Conservation (phyloP, 208 protist genomes). For the Trypanosoma theileri region DNA sequence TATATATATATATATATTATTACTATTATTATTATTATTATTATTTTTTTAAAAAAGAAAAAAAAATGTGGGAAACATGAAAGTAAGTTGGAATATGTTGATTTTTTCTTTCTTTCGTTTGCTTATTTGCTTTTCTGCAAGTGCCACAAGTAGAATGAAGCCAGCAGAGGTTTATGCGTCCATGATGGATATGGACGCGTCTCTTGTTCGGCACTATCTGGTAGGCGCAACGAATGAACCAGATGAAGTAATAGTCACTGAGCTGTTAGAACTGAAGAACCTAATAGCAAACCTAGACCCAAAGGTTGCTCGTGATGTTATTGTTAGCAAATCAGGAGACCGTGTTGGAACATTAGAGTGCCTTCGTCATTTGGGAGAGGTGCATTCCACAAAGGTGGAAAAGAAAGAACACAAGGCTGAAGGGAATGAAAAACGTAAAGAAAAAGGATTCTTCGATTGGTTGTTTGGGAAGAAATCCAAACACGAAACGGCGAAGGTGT, state of each 20-base stretch:
- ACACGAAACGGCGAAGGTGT: background rate
- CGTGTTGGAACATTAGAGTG: constrained; percentile 24
- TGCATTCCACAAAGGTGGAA: background rate
- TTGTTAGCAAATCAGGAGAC: constrained; percentile 16
- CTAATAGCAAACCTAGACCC: constrained; percentile 29
- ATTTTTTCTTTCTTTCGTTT: background rate
- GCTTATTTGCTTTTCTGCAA: background rate
- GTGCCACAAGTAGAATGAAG: background rate
- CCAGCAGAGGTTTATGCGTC: constrained; percentile 12
- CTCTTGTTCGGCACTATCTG: constrained; percentile 37
- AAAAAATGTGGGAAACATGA: too few relatives aligned
- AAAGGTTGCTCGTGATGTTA: constrained; percentile 1
- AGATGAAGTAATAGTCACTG: constrained; percentile 29
- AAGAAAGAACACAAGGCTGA: background rate
- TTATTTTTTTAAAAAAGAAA: constrained; percentile 6
- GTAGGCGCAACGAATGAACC: constrained; percentile 14
- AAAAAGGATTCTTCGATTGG: constrained; percentile 24
- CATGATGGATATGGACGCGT: constrained; percentile 19
- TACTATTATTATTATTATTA: background rate
- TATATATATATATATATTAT: background rate
- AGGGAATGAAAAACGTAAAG: constrained; percentile 4
- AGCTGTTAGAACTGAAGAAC: constrained; percentile 35
- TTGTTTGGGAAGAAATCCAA: constrained; percentile 19
- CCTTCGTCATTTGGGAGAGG: constrained; percentile 9
- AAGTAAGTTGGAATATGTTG: background rate